phyloP scores from a whole-genome alignment of 2,329 filamentous ascomycete genomes.

The Beauveria sp. region DNA sequence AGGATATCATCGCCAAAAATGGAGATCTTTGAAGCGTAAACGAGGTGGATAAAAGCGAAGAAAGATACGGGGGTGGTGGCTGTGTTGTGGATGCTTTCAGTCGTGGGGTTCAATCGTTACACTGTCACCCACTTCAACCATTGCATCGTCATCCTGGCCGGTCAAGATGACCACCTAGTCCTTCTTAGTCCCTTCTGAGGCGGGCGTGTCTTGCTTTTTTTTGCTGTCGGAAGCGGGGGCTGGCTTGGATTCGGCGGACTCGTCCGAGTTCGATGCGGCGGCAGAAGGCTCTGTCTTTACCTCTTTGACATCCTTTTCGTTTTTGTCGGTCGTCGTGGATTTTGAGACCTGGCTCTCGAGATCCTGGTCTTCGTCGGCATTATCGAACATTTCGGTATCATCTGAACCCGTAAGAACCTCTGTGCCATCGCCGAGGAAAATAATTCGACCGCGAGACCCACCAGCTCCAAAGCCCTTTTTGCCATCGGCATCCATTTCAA shows the following conservation, averaged over 20 bases:
- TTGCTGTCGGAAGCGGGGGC: not conserved
- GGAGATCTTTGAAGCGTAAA: constrained; percentile 2
- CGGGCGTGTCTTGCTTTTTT: not conserved
- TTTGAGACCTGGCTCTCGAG: constrained; percentile 77
- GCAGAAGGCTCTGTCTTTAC: constrained; percentile 15
- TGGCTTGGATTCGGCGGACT: constrained; percentile 12
- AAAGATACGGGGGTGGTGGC: constrained; percentile 3
- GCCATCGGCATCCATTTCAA: constrained; percentile 66
- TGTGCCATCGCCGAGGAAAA: constrained; percentile 90
- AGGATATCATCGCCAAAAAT: constrained; percentile 10
- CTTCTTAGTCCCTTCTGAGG: constrained; percentile 26
- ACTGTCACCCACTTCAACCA: constrained; percentile 15
- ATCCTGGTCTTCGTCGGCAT: constrained; percentile 77
- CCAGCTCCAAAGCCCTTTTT: constrained; percentile 56
- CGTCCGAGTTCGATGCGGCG: constrained; percentile 7
- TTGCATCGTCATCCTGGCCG: constrained; percentile 10
- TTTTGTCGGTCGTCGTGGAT: constrained; percentile 22
- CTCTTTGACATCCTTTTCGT: constrained; percentile 14
- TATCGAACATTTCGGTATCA: constrained; percentile 91
- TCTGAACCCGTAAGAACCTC: constrained; percentile 84
- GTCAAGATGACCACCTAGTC: constrained; percentile 26
- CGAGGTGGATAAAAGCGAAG: constrained; percentile 2
- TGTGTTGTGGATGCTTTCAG: not conserved
- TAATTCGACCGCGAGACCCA: constrained; percentile 78
- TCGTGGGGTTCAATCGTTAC: constrained; percentile 1